Evolutionary conservation across 2,329 filamentous ascomycete genomes (phyloP).

Genomic region (Alternaria triticimaculans): DNA sequence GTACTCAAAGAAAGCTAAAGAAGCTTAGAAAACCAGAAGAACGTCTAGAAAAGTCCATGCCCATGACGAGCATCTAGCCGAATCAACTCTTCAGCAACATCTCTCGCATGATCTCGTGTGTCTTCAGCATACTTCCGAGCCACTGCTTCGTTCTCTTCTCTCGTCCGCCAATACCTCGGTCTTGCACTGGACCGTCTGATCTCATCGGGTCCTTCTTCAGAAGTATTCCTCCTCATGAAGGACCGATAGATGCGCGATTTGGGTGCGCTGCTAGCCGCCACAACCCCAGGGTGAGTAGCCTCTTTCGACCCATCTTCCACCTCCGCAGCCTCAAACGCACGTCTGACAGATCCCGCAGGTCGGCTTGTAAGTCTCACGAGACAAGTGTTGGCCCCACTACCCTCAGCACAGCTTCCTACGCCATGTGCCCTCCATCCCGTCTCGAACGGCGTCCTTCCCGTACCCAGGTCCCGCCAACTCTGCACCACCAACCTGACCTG

Average conservation of each 20-base stretch:
- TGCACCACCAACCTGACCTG: conserved; percentile 24
- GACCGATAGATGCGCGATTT: conserved; percentile 12
- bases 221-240: conserved; percentile 14
- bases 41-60: not conserved
- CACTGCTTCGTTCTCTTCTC: conserved; percentile 20
- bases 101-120: conserved; percentile 6
- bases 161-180: conserved; percentile 16
- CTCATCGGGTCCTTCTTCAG: not conserved
- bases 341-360: conserved; percentile 23
- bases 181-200: conserved; percentile 20
- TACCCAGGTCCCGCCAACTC: conserved; percentile 37
- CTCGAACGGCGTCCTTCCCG: conserved; percentile 33
- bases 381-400: conserved; percentile 1
- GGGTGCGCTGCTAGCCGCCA: not conserved
- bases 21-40: not conserved
- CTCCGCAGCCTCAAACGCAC: conserved; percentile 24
- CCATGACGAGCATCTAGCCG: conserved; percentile 1
- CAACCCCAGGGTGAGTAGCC: not conserved
- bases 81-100: conserved; percentile 12
- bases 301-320: not conserved
- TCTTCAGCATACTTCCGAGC: conserved; percentile 14
- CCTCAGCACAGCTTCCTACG: conserved; percentile 3
- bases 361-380: conserved; percentile 8
- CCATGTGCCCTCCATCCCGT: conserved; percentile 38
- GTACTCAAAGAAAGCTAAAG: not conserved